These are phyloP conservation scores for Aspergillus heteromorphus DNA, from an alignment of 495 filamentous ascomycete species.

Conservation along the genomic window DNA sequence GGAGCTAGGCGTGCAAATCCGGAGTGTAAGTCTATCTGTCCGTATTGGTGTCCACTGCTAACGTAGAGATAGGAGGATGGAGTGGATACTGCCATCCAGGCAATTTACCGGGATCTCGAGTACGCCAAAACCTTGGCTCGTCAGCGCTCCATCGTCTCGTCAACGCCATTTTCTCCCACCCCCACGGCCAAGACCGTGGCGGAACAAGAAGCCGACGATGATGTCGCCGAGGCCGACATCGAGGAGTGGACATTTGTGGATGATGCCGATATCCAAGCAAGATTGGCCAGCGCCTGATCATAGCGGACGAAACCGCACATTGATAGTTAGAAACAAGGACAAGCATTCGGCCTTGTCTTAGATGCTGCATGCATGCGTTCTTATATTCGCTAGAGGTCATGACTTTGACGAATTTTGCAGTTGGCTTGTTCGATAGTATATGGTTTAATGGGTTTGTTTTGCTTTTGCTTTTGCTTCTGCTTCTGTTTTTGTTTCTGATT, in stretches of 20 bases:
- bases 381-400: background rate
- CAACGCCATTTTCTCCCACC: constrained; percentile 38
- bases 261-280: constrained; percentile 48
- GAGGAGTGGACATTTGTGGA: constrained; percentile 73
- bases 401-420: background rate
- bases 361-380: too few species aligned
- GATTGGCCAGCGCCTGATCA: constrained; percentile 28
- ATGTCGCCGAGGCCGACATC: constrained; percentile 46
- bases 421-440: background rate
- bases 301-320: background rate
- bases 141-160: constrained; percentile 41
- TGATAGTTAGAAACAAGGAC: background rate
- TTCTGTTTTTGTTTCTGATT: background rate
- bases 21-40: constrained; percentile 55
- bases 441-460: background rate
- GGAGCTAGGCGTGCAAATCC: constrained; percentile 77
- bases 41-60: background rate
- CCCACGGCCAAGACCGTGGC: constrained; percentile 30
- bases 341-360: too few species aligned
- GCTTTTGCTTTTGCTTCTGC: background rate
- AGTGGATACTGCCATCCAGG: constrained; percentile 81
- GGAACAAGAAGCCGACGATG: constrained; percentile 35
- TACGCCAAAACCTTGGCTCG: constrained; percentile 88
- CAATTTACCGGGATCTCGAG: constrained; percentile 91
- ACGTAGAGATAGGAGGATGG: constrained; percentile 66